Evolutionary conservation across 345 rosid species (phyloP).

Genomic region (Citropsis articulata): DNA sequence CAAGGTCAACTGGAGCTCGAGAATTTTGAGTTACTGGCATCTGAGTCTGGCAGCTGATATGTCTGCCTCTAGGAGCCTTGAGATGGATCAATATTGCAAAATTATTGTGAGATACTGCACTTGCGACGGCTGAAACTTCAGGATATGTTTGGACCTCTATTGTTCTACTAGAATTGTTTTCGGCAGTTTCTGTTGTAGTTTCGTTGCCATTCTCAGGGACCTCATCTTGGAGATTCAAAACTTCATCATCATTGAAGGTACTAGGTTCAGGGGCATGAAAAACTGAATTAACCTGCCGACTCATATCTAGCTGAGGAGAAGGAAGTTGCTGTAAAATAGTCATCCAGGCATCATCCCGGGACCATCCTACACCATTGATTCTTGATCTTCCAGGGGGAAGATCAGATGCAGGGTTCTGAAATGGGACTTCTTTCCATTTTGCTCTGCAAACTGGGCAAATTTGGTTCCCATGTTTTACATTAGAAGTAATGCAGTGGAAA

Average conservation of each 20-base stretch:
- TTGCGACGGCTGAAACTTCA: conserved; percentile 61
- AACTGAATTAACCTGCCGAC: conserved; percentile 48
- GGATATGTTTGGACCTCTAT: conserved; percentile 62
- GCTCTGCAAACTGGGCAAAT: conserved; percentile 92
- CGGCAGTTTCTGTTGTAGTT: conserved; percentile 19
- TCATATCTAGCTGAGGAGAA: conserved; percentile 42
- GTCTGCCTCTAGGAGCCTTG: conserved; percentile 60
- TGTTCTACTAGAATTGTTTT: conserved; percentile 28
- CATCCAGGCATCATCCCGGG: conserved; percentile 66
- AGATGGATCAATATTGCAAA: conserved; percentile 79
- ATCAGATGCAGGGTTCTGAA: conserved; percentile 50
- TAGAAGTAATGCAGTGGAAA: conserved; percentile 91
- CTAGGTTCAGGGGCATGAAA: conserved; percentile 60
- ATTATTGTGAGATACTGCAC: conserved; percentile 48
- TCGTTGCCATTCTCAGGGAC: conserved; percentile 18
- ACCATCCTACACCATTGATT: conserved; percentile 42
- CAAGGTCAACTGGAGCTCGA: conserved; percentile 87
- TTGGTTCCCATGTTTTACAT: conserved; percentile 89
- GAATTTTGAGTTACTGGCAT: conserved; percentile 30
- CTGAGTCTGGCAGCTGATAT: conserved; percentile 17
- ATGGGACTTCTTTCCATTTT: conserved; percentile 88
- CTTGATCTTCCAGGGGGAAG: conserved; percentile 44
- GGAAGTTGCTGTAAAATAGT: conserved; percentile 46
- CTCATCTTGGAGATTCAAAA: conserved; percentile 43
- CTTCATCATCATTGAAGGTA: conserved; percentile 78